Conservation (phyloP, 176 grass and related monocot genomes). For the Bolboschoenus planiculmis region DNA sequence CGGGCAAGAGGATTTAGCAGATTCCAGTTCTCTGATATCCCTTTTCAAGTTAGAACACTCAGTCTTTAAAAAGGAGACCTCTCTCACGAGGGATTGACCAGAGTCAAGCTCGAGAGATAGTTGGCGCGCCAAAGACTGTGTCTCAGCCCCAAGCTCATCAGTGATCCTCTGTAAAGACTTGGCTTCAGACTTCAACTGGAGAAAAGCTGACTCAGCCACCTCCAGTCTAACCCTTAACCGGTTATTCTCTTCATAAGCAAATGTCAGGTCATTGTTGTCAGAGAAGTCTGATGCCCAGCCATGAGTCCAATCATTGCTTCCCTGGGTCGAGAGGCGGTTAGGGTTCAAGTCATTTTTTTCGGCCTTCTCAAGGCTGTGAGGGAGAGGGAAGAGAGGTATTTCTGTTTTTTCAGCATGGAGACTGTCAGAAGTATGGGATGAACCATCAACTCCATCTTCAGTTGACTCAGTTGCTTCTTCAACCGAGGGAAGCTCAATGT, state of each 20-base stretch:
- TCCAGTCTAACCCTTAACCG: conserved; percentile 66
- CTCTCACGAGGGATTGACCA: conserved; percentile 55
- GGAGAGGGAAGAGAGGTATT: conserved; percentile 42
- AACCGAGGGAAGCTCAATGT: conserved; percentile 36
- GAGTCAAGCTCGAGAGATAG: conserved; percentile 77
- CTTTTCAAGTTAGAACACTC: conserved; percentile 74
- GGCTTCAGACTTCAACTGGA: conserved; percentile 79
- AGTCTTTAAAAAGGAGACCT: conserved; percentile 67
- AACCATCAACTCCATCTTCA: conserved; percentile 71
- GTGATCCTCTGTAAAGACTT: conserved; percentile 67
- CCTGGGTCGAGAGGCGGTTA: conserved; percentile 62
- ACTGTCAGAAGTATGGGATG: conserved; percentile 74
- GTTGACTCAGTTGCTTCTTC: conserved; percentile 68
- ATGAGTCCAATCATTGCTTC: conserved; percentile 69
- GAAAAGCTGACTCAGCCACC: conserved; percentile 79
- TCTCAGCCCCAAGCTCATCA: conserved; percentile 65
- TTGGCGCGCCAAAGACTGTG: conserved; percentile 53
- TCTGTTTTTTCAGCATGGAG: conserved; percentile 79
- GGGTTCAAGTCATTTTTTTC: conserved; percentile 30
- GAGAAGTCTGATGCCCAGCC: conserved; percentile 58
- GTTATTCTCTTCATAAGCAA: conserved; percentile 72
- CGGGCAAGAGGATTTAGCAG: conserved; percentile 39
- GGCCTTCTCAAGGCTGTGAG: conserved; percentile 32
- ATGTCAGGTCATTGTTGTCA: conserved; percentile 48
- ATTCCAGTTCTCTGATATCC: conserved; percentile 74